phyloP scores from a whole-genome alignment of 2,329 filamentous ascomycete genomes.

The Coniochaeta sp. region DNA sequence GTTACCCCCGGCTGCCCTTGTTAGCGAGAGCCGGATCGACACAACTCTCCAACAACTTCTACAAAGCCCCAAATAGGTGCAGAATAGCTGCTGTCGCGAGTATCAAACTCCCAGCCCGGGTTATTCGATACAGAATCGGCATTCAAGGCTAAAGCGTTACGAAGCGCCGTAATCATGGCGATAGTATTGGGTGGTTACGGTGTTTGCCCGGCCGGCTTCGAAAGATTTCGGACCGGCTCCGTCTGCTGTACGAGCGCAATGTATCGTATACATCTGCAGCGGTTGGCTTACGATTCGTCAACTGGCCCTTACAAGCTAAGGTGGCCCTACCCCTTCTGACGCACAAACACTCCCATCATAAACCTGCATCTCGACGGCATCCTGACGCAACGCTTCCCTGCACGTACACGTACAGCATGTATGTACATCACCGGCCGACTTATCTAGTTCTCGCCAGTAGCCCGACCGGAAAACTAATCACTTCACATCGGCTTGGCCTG shows the following conservation, averaged over 20 bases:
- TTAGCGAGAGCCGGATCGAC: background rate
- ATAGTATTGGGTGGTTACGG: no score
- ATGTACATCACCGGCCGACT: background rate
- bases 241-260: background rate
- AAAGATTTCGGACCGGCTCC: background rate
- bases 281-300: background rate
- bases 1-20: background rate
- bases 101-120: background rate
- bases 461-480: background rate
- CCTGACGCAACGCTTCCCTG: background rate
- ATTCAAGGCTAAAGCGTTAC: background rate
- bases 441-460: background rate
- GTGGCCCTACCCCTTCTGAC: background rate
- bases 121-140: background rate
- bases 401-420: conserved; percentile 1
- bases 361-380: background rate
- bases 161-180: background rate
- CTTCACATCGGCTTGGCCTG: background rate
- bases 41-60: no score
- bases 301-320: background rate
- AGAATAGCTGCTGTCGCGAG: background rate
- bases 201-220: background rate
- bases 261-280: background rate
- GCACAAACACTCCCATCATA: background rate
- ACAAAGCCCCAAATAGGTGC: no score